These are phyloP conservation scores for Coniochaeta sp. DNA, from an alignment of 2,329 filamentous ascomycete species.

Conservation along the genomic window DNA sequence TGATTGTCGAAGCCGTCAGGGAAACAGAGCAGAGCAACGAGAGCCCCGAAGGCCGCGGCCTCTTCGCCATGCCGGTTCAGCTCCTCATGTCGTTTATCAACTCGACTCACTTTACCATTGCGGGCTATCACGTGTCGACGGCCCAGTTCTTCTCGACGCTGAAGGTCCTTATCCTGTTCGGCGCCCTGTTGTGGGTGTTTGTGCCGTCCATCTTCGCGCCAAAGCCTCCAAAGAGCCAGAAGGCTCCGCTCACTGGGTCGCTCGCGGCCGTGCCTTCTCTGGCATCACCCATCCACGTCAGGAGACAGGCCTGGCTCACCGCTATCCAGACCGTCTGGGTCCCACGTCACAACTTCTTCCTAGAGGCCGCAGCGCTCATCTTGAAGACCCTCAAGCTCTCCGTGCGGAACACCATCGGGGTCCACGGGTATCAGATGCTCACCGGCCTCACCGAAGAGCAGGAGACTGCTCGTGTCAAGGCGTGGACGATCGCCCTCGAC, in stretches of 20 bases:
- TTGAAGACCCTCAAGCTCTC: constrained; percentile 79
- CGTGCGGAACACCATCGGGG: constrained; percentile 68
- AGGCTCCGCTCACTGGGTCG: constrained; percentile 19
- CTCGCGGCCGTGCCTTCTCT: constrained; percentile 58
- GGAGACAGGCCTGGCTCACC: constrained; percentile 85
- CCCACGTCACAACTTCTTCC: constrained; percentile 75
- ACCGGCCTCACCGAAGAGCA: constrained; percentile 78
- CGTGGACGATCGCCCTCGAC: constrained; percentile 89
- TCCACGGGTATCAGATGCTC: constrained; percentile 67
- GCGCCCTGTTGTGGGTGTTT: constrained; percentile 46
- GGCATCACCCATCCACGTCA: constrained; percentile 75
- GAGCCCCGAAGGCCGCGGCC: constrained; percentile 55
- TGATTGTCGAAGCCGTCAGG: constrained; percentile 77
- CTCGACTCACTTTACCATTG: constrained; percentile 41
- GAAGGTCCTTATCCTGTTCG: constrained; percentile 44
- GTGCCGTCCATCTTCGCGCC: constrained; percentile 46
- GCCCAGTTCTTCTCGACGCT: constrained; percentile 40
- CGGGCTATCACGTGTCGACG: constrained; percentile 43
- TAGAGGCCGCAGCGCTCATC: constrained; percentile 74
- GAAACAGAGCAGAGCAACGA: constrained; percentile 60
- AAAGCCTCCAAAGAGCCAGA: constrained; percentile 44
- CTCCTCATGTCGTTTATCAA: constrained; percentile 42
- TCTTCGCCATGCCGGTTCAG: constrained; percentile 57
- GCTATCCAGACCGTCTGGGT: constrained; percentile 90
- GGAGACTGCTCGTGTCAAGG: constrained; percentile 78